phyloP scores from a whole-genome alignment of 1,284 basidiomycete species.

The Sanguinoderma infundibulare region DNA sequence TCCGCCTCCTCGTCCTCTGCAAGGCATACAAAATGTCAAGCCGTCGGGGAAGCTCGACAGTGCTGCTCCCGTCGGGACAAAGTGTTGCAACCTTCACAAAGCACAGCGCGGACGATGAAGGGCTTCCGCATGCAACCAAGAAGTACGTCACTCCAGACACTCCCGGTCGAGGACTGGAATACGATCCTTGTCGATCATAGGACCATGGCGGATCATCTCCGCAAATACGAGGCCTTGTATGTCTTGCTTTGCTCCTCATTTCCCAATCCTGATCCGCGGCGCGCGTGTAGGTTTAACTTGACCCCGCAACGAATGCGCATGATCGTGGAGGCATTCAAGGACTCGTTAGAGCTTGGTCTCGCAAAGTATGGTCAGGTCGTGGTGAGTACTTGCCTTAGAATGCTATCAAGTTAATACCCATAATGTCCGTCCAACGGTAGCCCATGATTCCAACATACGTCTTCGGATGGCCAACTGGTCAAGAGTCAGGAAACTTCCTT shows the following conservation, averaged over 20 bases:
- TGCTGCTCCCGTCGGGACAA: slow-evolving; percentile 73
- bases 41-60: slow-evolving; percentile 75
- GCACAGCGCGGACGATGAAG: slow-evolving; percentile 75
- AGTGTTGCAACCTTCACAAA: slow-evolving; percentile 80
- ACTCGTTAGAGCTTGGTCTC: slow-evolving; percentile 88
- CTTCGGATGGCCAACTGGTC: slow-evolving; percentile 94
- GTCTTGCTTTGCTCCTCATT: slow-evolving; percentile 29
- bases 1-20: background rate
- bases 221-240: slow-evolving; percentile 85
- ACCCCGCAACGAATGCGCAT: slow-evolving; percentile 95
- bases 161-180: slow-evolving; percentile 23
- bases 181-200: slow-evolving; percentile 42
- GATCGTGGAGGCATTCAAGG: slow-evolving; percentile 96
- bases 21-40: slow-evolving; percentile 42
- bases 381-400: slow-evolving; percentile 55
- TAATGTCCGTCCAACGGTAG: slow-evolving; percentile 40
- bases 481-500: slow-evolving; percentile 90
- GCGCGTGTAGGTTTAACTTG: slow-evolving; percentile 68
- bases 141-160: slow-evolving; percentile 51
- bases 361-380: slow-evolving; percentile 87
- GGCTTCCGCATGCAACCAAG: slow-evolving; percentile 87
- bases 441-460: slow-evolving; percentile 97
- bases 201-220: slow-evolving; percentile 88
- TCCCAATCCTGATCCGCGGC: background rate
- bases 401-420: slow-evolving; percentile 8